Conservation (phyloP, 805 yeast species). For the Lachancea kluyveri region DNA sequence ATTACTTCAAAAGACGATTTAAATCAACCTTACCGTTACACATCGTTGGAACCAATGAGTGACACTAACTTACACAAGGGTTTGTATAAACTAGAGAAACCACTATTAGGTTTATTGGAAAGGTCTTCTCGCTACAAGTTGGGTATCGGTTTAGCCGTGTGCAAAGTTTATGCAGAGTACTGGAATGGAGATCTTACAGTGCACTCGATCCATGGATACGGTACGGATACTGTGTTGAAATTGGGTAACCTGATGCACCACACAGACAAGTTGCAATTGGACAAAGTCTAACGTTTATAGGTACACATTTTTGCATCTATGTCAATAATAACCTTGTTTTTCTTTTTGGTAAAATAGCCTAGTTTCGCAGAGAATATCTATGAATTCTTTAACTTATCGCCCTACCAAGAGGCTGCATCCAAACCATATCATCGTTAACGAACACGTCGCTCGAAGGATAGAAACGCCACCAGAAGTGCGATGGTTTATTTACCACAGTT, state of each 20-base stretch:
- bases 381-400: too few relatives aligned
- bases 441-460: not conserved
- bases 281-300: slow-evolving; percentile 67
- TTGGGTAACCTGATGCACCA: slow-evolving; percentile 72
- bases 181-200: slow-evolving; percentile 91
- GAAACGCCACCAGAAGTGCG: not conserved
- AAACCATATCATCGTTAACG: not conserved
- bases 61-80: slow-evolving; percentile 26
- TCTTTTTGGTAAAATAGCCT: too few relatives aligned
- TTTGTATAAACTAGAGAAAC: slow-evolving; percentile 30
- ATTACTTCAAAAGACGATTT: slow-evolving; percentile 5
- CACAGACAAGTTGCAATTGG: slow-evolving; percentile 58
- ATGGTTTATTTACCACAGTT: not conserved
- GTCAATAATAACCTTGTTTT: too few relatives aligned
- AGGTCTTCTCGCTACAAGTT: slow-evolving; percentile 70
- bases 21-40: slow-evolving; percentile 25
- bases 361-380: too few relatives aligned
- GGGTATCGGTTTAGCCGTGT: slow-evolving; percentile 89
- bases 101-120: slow-evolving; percentile 57
- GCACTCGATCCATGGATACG: slow-evolving; percentile 83
- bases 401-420: not conserved
- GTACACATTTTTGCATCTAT: too few relatives aligned
- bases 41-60: slow-evolving; percentile 33
- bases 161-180: slow-evolving; percentile 88
- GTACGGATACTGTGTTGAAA: slow-evolving; percentile 80